Evolutionary conservation across 768 basidiomycete species (phyloP).

Genomic region (Lentinula boryana): DNA sequence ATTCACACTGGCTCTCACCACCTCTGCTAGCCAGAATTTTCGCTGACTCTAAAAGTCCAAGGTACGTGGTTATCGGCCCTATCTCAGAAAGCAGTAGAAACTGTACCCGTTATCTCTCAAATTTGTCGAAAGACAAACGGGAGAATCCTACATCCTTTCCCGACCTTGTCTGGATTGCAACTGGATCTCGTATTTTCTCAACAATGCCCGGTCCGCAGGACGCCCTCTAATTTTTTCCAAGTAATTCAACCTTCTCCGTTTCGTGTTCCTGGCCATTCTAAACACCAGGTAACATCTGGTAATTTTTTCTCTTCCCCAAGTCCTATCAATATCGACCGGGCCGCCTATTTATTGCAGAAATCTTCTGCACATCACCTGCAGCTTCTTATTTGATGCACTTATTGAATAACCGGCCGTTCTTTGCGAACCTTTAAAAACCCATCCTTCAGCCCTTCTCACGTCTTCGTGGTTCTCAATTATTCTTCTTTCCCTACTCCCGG

Average conservation of each 20-base stretch:
- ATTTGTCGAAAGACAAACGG: not conserved
- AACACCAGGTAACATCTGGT: not conserved
- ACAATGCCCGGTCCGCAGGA: not conserved
- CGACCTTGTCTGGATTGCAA: not conserved
- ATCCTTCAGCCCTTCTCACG: not conserved
- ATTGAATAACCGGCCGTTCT: not conserved
- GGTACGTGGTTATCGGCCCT: not conserved
- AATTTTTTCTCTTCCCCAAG: not conserved
- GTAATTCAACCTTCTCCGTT: not conserved
- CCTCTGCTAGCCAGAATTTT: not conserved
- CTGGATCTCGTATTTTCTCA: not conserved
- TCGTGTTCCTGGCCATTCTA: not conserved
- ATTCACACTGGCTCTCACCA: not conserved
- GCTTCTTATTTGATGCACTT: not conserved
- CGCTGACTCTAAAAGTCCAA: not conserved
- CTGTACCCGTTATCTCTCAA: not conserved
- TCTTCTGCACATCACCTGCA: not conserved
- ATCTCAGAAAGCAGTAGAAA: not conserved
- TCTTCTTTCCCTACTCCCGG: not conserved
- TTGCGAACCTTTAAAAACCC: not conserved
- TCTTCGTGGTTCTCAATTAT: not conserved
- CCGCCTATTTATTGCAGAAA: not conserved
- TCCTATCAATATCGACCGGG: not conserved
- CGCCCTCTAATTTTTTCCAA: not conserved
- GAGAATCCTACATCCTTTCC: not conserved